phyloP scores from a whole-genome alignment of 2,329 filamentous ascomycete genomes.

The Dothidotthia symphoricarpi region DNA sequence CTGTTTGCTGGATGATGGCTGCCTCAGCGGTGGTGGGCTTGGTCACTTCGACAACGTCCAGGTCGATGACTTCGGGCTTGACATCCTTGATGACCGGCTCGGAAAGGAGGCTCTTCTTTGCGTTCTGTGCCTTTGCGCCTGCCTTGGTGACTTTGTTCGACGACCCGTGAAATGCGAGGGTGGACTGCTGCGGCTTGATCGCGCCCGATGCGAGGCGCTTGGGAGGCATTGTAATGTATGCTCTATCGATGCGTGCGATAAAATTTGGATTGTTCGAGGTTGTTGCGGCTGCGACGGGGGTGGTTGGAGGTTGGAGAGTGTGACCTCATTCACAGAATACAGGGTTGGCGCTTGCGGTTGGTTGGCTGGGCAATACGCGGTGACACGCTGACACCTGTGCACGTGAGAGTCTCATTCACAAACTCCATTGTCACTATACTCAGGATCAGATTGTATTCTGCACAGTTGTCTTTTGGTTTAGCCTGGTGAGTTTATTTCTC shows the following conservation, averaged over 20 bases:
- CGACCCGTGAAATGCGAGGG: slow-evolving; percentile 61
- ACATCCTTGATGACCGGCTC: slow-evolving; percentile 33
- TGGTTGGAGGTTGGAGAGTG: slow-evolving; percentile 13
- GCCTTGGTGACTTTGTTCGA: slow-evolving; percentile 60
- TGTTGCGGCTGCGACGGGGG: slow-evolving; percentile 9
- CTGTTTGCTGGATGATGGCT: slow-evolving; percentile 41
- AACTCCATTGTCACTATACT: too few relatives aligned
- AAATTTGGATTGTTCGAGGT: neutral
- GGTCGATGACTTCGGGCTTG: slow-evolving; percentile 21
- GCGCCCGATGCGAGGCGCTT: slow-evolving; percentile 45
- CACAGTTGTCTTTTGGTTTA: too few relatives aligned
- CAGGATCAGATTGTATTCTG: too few relatives aligned
- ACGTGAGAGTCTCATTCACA: too few relatives aligned
- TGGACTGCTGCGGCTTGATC: slow-evolving; percentile 56
- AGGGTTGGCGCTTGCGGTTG: too few relatives aligned
- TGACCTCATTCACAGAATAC: slow-evolving; percentile 33
- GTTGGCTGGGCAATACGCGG: too few relatives aligned
- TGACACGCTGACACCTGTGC: too few relatives aligned
- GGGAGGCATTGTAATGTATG: slow-evolving; percentile 43
- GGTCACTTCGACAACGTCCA: slow-evolving; percentile 19
- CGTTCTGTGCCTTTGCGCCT: slow-evolving; percentile 35
- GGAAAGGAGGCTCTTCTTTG: slow-evolving; percentile 42
- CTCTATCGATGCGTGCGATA: neutral
- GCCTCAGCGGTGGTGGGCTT: slow-evolving; percentile 43
- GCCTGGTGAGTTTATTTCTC: too few relatives aligned